phyloP scores from a whole-genome alignment of 441 rosid species.

The Lepidium campestre region DNA sequence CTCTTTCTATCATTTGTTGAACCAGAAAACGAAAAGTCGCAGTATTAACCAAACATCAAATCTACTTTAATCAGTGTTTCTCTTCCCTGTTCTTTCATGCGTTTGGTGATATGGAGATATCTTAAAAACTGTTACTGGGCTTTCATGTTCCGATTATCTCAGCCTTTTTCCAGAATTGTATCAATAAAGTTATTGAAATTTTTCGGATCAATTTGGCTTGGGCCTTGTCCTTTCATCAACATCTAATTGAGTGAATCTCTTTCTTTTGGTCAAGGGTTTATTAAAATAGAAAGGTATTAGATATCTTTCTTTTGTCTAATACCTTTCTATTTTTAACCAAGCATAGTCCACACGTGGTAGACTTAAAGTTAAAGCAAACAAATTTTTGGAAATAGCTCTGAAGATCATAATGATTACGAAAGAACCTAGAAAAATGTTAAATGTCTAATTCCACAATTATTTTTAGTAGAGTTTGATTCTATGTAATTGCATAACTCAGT shows the following conservation, averaged over 20 bases:
- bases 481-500: too few species aligned
- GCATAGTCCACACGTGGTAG: neutral
- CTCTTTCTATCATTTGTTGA: neutral
- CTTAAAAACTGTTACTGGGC: neutral
- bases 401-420: too few species aligned
- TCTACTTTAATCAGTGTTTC: neutral
- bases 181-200: neutral
- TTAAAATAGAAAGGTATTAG: too few species aligned
- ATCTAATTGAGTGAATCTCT: neutral
- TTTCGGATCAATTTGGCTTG: neutral
- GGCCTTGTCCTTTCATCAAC: constrained; percentile 1
- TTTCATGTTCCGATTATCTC: neutral
- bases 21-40: neutral
- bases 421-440: too few species aligned
- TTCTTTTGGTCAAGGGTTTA: neutral
- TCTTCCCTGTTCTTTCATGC: neutral
- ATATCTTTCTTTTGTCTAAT: too few species aligned
- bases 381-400: neutral
- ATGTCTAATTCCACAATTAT: too few species aligned
- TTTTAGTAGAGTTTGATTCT: too few species aligned
- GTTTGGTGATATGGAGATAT: neutral
- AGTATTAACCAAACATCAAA: neutral
- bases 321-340: neutral
- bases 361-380: neutral
- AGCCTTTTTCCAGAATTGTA: neutral